phyloP scores from a whole-genome alignment of 352 stramenopile species.

The Globisporangium nunn region DNA sequence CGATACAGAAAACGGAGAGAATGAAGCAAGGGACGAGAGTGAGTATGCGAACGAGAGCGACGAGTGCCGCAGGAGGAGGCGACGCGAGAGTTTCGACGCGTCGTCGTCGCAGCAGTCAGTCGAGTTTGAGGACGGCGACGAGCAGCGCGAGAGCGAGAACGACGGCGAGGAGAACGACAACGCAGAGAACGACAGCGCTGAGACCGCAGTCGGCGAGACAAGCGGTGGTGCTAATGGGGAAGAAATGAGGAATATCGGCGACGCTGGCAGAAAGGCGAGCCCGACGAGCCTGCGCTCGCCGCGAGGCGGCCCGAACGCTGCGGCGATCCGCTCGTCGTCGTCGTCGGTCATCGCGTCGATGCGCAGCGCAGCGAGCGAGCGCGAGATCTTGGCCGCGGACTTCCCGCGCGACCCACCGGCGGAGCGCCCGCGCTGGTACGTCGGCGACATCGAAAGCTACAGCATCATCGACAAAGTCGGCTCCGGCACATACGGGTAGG shows the following conservation, averaged over 20 bases:
- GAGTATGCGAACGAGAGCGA: neutral
- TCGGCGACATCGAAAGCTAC: constrained; percentile 83
- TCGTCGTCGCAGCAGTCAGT: constrained; percentile 2
- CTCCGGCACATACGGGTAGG: constrained; percentile 80
- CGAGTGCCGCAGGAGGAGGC: no score
- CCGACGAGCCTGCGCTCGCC: constrained; percentile 5
- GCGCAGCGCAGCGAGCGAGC: constrained; percentile 58
- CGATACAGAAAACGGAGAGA: neutral
- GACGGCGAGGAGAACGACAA: constrained; percentile 18
- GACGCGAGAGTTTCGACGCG: neutral
- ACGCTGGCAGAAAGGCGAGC: neutral
- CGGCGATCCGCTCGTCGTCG: constrained; percentile 24
- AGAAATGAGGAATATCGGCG: neutral
- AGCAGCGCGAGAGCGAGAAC: neutral
- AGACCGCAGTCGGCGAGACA: neutral
- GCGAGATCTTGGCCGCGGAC: constrained; percentile 60
- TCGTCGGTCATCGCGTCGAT: constrained; percentile 65
- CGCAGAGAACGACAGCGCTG: constrained; percentile 3
- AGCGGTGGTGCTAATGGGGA: no score
- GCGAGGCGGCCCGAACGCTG: constrained; percentile 6
- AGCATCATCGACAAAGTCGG: constrained; percentile 87
- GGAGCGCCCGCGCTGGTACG: constrained; percentile 64
- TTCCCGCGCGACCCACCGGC: constrained; percentile 23
- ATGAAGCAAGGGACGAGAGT: constrained; percentile 19
- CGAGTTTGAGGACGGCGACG: neutral